These are phyloP conservation scores for Mytilinidion resinicola DNA, from an alignment of 495 filamentous ascomycete species.

Conservation along the genomic window DNA sequence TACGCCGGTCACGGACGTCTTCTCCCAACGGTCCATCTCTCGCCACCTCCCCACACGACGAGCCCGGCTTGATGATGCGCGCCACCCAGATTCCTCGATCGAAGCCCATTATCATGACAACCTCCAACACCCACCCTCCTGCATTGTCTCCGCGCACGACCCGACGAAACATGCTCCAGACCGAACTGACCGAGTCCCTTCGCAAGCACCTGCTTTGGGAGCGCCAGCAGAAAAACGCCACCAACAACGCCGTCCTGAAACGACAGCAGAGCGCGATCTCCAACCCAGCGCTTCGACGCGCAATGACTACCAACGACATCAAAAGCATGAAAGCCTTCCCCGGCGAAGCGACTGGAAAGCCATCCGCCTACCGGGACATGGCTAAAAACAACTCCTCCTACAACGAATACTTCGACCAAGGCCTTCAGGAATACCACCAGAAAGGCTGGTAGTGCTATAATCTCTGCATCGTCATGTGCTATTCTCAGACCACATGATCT, in stretches of 20 bases:
- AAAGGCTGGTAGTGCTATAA: conserved; percentile 55
- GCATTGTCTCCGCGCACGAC: conserved; percentile 85
- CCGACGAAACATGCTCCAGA: conserved; percentile 91
- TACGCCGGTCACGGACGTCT: conserved; percentile 69
- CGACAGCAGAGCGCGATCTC: conserved; percentile 54
- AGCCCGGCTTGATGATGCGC: conserved; percentile 63
- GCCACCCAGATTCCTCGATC: conserved; percentile 66
- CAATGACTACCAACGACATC: conserved; percentile 71
- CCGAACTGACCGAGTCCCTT: conserved; percentile 79
- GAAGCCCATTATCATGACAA: conserved; percentile 80
- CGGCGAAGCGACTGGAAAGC: conserved; percentile 22
- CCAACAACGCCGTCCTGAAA: conserved; percentile 81
- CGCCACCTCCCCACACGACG: conserved; percentile 65
- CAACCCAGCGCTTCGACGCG: conserved; percentile 22
- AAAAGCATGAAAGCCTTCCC: conserved; percentile 77
- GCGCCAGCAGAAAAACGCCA: conserved; percentile 83
- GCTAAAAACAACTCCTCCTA: conserved; percentile 51
- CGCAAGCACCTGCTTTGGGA: conserved; percentile 77
- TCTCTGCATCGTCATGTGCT: background rate
- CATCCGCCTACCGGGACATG: conserved; percentile 8
- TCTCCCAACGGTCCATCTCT: conserved; percentile 70
- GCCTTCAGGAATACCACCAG: conserved; percentile 61
- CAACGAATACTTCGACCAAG: conserved; percentile 60
- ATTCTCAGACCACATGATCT: background rate
- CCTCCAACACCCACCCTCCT: conserved; percentile 58